A percentile compares a stretch with the other conserved stretches of the same genome.
Evolutionary conservation across 331 rosid genomes (phyloP).

Genomic region (Dryas integrifolia): DNA sequence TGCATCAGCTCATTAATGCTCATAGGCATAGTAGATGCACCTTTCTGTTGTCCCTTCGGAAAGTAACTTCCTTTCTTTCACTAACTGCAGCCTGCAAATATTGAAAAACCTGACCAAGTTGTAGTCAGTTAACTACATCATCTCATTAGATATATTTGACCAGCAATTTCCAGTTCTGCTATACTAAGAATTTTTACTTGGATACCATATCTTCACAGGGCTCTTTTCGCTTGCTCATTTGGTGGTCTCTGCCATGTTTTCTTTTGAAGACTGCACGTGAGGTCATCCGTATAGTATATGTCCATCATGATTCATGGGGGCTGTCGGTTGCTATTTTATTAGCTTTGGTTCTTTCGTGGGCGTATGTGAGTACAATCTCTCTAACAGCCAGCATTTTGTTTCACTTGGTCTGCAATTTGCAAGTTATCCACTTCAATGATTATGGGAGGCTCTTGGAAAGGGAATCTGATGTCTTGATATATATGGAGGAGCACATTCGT

Average conservation of each 20-base stretch:
- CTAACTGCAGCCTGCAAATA: background rate
- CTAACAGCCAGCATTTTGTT: conserved; percentile 74
- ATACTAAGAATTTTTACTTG: conserved; percentile 10
- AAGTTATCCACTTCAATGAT: conserved; percentile 74
- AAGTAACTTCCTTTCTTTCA: background rate
- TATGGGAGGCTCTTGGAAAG: conserved; percentile 52
- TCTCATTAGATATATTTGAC: background rate
- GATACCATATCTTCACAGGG: conserved; percentile 32
- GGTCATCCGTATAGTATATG: conserved; percentile 41
- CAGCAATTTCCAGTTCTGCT: background rate
- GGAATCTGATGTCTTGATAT: conserved; percentile 37
- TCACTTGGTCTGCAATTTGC: conserved; percentile 83
- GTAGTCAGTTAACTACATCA: background rate
- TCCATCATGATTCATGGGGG: conserved; percentile 47
- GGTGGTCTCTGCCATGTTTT: conserved; percentile 62
- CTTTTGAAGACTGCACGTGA: conserved; percentile 60
- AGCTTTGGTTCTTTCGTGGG: conserved; percentile 61
- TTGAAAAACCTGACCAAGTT: background rate
- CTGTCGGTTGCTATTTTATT: conserved; percentile 41
- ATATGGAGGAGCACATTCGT: conserved; percentile 53
- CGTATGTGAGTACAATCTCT: conserved; percentile 65
- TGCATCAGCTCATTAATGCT: background rate
- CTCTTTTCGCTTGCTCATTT: conserved; percentile 55
- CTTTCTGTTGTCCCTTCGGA: background rate
- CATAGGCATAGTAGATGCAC: background rate